These are phyloP conservation scores for Boletellus emodensis DNA, from an alignment of 768 basidiomycete species.

Conservation along the genomic window DNA sequence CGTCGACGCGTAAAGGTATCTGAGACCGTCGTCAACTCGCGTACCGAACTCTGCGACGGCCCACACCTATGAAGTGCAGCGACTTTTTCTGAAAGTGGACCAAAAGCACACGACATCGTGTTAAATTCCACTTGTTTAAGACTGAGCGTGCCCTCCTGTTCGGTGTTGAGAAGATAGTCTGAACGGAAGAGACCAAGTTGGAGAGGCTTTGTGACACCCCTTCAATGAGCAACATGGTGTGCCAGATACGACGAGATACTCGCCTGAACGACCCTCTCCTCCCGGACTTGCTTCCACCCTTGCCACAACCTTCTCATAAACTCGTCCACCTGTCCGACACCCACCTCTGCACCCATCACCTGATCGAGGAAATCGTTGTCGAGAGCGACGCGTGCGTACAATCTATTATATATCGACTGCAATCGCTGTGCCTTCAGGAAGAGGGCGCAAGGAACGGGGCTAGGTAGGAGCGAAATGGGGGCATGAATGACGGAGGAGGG, in stretches of 20 bases:
- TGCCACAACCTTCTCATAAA: conserved; percentile 86
- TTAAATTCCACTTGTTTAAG: conserved; percentile 99
- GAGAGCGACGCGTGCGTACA: conserved; percentile 81
- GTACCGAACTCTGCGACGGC: background rate
- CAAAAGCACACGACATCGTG: conserved; percentile 92
- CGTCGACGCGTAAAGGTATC: conserved; percentile 65
- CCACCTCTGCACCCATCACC: conserved; percentile 75
- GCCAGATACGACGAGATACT: background rate
- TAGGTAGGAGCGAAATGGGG: conserved; percentile 83
- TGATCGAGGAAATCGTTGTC: conserved; percentile 77
- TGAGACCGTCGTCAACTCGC: conserved; percentile 24
- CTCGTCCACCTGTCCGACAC: conserved; percentile 78
- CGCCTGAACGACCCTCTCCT: conserved; percentile 59
- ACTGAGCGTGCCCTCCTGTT: conserved; percentile 29
- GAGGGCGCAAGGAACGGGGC: conserved; percentile 72
- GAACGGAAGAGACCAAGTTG: conserved; percentile 92
- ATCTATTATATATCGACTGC: conserved; percentile 74
- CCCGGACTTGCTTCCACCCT: conserved; percentile 75
- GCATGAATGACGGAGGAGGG: conserved; percentile 82
- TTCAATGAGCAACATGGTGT: conserved; percentile 2
- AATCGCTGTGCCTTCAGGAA: conserved; percentile 64
- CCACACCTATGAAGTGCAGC: conserved; percentile 80
- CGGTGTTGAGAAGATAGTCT: conserved; percentile 84
- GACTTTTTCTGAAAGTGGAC: conserved; percentile 63
- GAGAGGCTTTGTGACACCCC: conserved; percentile 47